phyloP scores from a whole-genome alignment of 2,329 filamentous ascomycete genomes.

The Ophiostoma quercus region DNA sequence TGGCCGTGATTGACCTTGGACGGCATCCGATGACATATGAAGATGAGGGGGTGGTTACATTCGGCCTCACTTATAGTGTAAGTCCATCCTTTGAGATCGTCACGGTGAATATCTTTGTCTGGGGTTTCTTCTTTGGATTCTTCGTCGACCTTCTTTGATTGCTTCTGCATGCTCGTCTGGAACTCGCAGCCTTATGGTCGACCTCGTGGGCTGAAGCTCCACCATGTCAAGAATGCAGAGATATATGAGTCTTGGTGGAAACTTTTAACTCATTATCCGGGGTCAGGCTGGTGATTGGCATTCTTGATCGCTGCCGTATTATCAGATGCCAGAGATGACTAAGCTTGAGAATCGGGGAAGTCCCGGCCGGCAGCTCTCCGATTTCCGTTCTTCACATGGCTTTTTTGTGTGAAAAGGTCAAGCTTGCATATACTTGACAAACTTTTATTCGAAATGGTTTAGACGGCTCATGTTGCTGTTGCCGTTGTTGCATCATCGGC shows the following conservation, averaged over 20 bases:
- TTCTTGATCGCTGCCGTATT: neutral
- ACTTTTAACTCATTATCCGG: neutral
- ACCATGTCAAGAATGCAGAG: neutral
- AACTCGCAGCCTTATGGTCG: neutral
- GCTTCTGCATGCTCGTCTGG: neutral
- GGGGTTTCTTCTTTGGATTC: neutral
- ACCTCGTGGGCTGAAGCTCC: neutral
- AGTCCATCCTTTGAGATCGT: neutral
- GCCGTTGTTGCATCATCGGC: neutral
- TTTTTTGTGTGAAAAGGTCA: neutral
- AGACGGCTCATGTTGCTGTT: neutral
- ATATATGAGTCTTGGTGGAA: neutral
- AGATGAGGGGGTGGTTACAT: slow-evolving; percentile 11
- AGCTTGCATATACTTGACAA: neutral
- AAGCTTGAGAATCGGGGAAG: neutral
- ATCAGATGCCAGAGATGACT: neutral
- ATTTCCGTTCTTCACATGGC: neutral
- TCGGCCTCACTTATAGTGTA: neutral
- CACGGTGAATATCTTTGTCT: neutral
- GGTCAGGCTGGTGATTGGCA: neutral
- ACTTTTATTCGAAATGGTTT: neutral
- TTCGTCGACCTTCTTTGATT: neutral
- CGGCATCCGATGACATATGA: neutral
- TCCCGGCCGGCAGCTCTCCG: neutral
- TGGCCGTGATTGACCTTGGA: neutral